Base-by-base conservation (phyloP, 202 grass and related monocot genomes). In the Panicum virgatum region DNA sequence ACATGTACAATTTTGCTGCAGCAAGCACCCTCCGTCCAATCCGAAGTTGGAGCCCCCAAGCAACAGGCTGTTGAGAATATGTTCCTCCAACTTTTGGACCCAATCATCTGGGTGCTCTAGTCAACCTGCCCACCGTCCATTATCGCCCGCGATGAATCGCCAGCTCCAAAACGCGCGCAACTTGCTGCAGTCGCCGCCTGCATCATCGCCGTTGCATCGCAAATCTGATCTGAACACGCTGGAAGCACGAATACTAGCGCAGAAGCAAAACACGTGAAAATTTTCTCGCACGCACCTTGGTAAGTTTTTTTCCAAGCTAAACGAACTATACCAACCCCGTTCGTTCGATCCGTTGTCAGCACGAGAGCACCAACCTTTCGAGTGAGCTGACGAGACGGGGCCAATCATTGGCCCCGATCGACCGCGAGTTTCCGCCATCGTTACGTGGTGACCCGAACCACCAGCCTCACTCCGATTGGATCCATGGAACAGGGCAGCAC, bases 31-130 rank as follows among this genome's bases (percentile, higher is more conserved):
- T 34, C 69, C 69, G 47, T 37, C 73, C 38, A 42, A 60, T 27
- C 14, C 37, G 18, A 75, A 5, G 48, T 53, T n/a, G 5, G 47
- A 13, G n/a, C 14, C 1, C n/a, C 59, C 14, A 37, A 42, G 72
- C 20, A 42, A 75, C 52, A 59, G 52, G 3, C n/a, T 42, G 52
- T 58, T 32, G 9, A 62, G 40, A 77, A 62, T 32, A 76, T 46
- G 74, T 62, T n/a, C 23, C 5, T 36, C 32, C 56, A 45, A 47
- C 40, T 47, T 47, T 43, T 62, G 6, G 29, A 23, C 23, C 75
- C 60, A 78, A 78, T 78, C 75, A 78, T n/a, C 6, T 78, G 0
- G 60, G 19, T 78, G 11, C 60, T 38, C 76, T 25, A 18, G 67
- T 70, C 67, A 70, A 70, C 66, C 40, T 32, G 22, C 16, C n/a